Base-by-base conservation (phyloP, 805 yeast species). In the Metschnikowia dekortorum region DNA sequence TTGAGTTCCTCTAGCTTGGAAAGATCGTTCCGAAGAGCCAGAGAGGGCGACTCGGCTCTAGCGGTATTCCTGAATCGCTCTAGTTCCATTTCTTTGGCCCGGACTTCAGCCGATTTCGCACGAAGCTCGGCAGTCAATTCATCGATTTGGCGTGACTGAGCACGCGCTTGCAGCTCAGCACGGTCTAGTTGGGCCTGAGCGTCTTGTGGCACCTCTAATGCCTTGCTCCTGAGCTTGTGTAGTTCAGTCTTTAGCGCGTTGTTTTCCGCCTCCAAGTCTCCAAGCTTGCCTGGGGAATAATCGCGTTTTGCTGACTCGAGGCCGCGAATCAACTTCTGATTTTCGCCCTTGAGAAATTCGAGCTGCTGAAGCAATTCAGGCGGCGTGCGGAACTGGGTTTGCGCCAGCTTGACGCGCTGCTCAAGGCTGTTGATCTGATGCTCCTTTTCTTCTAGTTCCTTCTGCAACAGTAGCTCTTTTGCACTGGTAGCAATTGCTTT, bases 261-360 rank as follows among this genome's bases (percentile, higher is more conserved):
- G 36, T 53, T 54, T 37, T 52, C 59, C 5, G 45, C 30, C 45
- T 51, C 49, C 28, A 44, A 30, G 30, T 36, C 43, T 9, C 48
- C 48, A 9, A 14, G 22, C 28, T 42, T 44, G 11, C 46, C 51
- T 4, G 55, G 35, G 7, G 48, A 44, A 3, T 18, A 16, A 28
- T 16, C 26, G 13, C 33, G 10, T 14, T 36, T 44, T 16, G 28
- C 47, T 1, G 54, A 52, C 5, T 54, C 58, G 1, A 55, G 39
- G 26, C 53, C 48, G 30, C 60, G 47, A 31, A 57, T 57, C 28
- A 63, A 56, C 9, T 55, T 28, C 51, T 61, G 61, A 48, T 61
- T 62, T 13, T 61, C 63, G 10, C 47, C 37, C 39, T 54, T 58
- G 2, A 61, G 49, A 34, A 51, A 47, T 45, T 60, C 64, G 2